Evolutionary conservation across 169 alveolate genomes (phyloP), one percentile per base, ranked within the genome.

Genomic region (Plasmodium sp.): DNA sequence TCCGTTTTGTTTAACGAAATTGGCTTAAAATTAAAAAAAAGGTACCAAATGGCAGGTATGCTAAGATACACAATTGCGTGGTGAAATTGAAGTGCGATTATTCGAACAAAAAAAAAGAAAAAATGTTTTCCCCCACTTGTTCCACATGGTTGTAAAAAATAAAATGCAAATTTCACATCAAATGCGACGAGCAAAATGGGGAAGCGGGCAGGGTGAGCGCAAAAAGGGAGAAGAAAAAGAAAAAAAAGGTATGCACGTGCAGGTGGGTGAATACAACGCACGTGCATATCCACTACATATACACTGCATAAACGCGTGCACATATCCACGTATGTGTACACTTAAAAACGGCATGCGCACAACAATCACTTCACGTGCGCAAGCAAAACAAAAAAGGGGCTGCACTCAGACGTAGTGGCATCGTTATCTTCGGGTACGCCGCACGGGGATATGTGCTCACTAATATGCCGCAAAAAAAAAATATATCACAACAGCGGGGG

Each of bases 361-460:
- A 84, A 84, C 22, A 71, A 84, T 72, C 58, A 71, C 75, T 84
- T 84, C 39, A 84, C 5, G 41, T 22, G 93, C 33, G 75, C 56
- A 77, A 72, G 43, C 91, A 51, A 43, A 84, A 73, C 71, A 84
- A 67, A 84, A 84, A 67, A 39, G n/a, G 72, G n/a, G 75, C 45
- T 43, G 14, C 27, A 83, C 43, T 43, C 36, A 3, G 33, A n/a
- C 62, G 62, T 43, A n/a, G 12, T 22, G 31, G 31, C 27, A 27
- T 5, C 18, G 31, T 48, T 43, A 36, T 5, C 33, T 81, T 62
- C 41, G 34, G 33, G 16, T 43, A 43, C 54, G 54, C 2, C 62
- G 12, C 62, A 22, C 6, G 62, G 22, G 6, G 16, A 12, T 51
- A 14, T 51, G 16, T 14, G 7, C 22, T 51, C 18, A 22, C 62